Percentiles rank a stretch among this genome's conserved stretches.
Conservation (phyloP, 352 stramenopile genomes). For the Poterioochromonas sp. region DNA sequence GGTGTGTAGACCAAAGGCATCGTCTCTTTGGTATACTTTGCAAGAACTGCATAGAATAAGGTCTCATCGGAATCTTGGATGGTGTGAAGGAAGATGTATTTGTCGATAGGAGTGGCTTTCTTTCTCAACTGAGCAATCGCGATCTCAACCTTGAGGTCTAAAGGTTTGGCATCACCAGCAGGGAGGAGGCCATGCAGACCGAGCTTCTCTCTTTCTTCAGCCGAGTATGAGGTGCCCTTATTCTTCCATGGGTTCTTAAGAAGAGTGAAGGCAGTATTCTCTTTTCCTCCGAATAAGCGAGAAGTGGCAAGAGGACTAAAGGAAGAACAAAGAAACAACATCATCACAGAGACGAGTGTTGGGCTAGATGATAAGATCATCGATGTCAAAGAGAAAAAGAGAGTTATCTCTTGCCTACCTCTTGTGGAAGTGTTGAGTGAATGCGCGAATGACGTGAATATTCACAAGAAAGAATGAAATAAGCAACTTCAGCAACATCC, state of each 20-base stretch:
- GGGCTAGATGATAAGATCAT: no score
- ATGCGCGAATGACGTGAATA: no score
- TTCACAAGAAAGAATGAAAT: no score
- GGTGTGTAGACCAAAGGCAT: conserved; percentile 95
- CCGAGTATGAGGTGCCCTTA: conserved; percentile 65
- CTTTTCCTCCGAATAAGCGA: no score
- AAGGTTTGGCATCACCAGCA: conserved; percentile 48
- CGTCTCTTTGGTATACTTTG: conserved; percentile 74
- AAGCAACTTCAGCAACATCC: no score
- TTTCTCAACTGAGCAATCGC: conserved; percentile 59
- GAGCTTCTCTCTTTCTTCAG: conserved; percentile 55
- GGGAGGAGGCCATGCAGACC: conserved; percentile 63
- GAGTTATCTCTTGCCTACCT: no score
- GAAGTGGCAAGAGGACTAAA: no score
- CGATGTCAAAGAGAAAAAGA: no score
- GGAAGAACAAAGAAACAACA: no score
- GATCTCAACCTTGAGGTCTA: conserved; percentile 59
- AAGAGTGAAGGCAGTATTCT: conserved; percentile 49
- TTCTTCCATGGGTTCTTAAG: conserved; percentile 59
- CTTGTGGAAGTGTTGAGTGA: no score
- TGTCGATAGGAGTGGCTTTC: conserved; percentile 63
- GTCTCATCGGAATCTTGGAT: conserved; percentile 75
- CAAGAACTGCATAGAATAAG: conserved; percentile 75
- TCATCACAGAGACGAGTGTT: no score
- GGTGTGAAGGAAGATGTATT: conserved; percentile 70